Base-by-base conservation (phyloP, 345 rosid genomes). In the Aurinia saxatilis region DNA sequence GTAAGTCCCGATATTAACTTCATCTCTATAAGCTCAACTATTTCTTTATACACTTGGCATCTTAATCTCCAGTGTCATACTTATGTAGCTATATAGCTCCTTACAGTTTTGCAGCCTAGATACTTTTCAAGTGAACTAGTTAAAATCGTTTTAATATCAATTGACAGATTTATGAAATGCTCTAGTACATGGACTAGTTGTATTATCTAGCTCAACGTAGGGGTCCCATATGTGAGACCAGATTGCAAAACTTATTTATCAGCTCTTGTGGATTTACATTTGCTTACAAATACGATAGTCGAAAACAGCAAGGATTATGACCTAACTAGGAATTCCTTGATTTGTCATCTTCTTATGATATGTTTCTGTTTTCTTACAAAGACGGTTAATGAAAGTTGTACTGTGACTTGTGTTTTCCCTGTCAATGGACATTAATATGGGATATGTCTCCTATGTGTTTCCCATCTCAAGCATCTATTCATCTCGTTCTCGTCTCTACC, bases 1-100 rank as follows among this genome's bases (percentile, higher is more conserved):
- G 99, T 93, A 78, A 87, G 92, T 75, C n/a, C 8, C 52, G 10
- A 47, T 21, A 14, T 54, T 46, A 1, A 23, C 57, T 12, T 16
- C 6, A 14, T 27, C 16, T 42, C 37, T 23, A 35, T 17, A 44
- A 45, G 65, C 8, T 33, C n/a, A 31, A 45, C 47, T 6, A 5
- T 53, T 15, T 3, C 44, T 12, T 17, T 39, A 34, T 44, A 21
- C 35, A 8, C 27, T 27, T 21, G 25, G 25, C 25, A 1, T 21
- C 2, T 21, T 21, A 21, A 21, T 2, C 25, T 21, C 4, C 4
- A 21, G 2, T 21, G 4, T 21, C 4, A n/a, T 21, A 21, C 4
- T 4, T 21, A 21, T 21, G 2, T 21, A 21, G 63, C 55, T 27
- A 29, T 1, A 47, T 47, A 16, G n/a, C 2, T 10, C 19, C 12